These are phyloP conservation scores for Ogataea dorogensis DNA, from an alignment of 805 yeast genomes.

Conservation along the genomic window DNA sequence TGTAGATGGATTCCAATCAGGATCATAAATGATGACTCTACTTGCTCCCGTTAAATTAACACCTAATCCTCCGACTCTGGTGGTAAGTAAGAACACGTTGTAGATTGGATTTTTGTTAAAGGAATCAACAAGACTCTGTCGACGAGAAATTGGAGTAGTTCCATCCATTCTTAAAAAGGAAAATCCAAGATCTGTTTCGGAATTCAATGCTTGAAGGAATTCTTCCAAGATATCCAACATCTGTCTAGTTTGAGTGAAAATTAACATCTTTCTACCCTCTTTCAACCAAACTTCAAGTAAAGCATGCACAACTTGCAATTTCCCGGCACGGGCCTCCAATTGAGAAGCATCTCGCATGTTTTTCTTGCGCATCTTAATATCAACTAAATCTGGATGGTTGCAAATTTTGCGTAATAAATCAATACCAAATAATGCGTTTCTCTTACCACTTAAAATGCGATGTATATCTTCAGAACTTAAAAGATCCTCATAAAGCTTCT, in stretches of 20 bases:
- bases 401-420: conserved; percentile 89
- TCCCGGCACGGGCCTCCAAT: conserved; percentile 68
- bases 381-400: conserved; percentile 88
- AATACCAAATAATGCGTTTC: conserved; percentile 85
- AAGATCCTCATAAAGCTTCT: conserved; percentile 69
- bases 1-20: conserved; percentile 98
- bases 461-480: conserved; percentile 71
- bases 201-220: conserved; percentile 47
- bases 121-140: conserved; percentile 78
- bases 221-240: conserved; percentile 86
- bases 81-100: conserved; percentile 76
- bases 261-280: conserved; percentile 73
- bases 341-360: conserved; percentile 13
- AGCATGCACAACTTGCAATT: conserved; percentile 83
- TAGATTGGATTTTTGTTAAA: conserved; percentile 64
- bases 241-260: conserved; percentile 92
- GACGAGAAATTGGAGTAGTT: conserved; percentile 68
- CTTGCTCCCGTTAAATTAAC: conserved; percentile 94
- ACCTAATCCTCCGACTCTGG: conserved; percentile 95
- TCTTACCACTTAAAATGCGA: conserved; percentile 68
- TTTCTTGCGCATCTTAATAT: conserved; percentile 35
- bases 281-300: conserved; percentile 71
- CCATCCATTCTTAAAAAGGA: conserved; percentile 91
- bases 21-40: conserved; percentile 90
- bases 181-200: conserved; percentile 30